phyloP scores from a whole-genome alignment of 23 red algal genomes.

The Pyropia haitanensis region DNA sequence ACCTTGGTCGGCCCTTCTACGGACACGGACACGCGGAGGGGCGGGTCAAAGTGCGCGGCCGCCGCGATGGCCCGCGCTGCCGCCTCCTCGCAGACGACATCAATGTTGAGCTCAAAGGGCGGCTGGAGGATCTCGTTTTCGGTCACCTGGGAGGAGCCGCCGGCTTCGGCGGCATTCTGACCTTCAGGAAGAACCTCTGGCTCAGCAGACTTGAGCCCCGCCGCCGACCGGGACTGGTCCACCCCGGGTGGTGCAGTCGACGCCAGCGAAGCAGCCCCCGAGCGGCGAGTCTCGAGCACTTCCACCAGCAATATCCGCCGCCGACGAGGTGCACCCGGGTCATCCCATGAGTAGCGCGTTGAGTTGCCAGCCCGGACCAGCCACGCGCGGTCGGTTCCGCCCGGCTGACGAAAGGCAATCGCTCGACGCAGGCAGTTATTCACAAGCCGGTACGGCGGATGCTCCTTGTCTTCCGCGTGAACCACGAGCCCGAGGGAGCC shows the following conservation, averaged over 20 bases:
- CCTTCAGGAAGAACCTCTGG: no score
- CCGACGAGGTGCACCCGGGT: constrained; percentile 26
- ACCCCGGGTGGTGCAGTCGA: no score
- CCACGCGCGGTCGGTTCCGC: constrained; percentile 57
- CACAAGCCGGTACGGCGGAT: constrained; percentile 80
- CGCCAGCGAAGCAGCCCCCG: no score
- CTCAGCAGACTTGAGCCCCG: no score
- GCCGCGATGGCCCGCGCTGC: constrained; percentile 12
- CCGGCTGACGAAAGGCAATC: constrained; percentile 73
- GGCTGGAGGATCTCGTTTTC: constrained; percentile 1
- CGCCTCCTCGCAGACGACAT: constrained; percentile 43
- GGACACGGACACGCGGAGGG: constrained; percentile 33
- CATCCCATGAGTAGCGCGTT: constrained; percentile 91
- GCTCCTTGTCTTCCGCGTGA: constrained; percentile 58
- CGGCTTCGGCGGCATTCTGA: no score
- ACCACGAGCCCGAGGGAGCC: constrained; percentile 38
- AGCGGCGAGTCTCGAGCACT: constrained; percentile 19
- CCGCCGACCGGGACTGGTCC: no score
- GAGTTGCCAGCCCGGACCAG: constrained; percentile 57
- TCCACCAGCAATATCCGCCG: constrained; percentile 29
- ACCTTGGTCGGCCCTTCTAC: constrained; percentile 85
- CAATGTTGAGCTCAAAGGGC: constrained; percentile 33
- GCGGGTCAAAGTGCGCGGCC: constrained; percentile 12
- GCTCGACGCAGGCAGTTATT: constrained; percentile 58
- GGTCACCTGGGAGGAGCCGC: neutral